Conservation (phyloP, 2,329 filamentous ascomycete genomes). For the Capronia epimyces region DNA sequence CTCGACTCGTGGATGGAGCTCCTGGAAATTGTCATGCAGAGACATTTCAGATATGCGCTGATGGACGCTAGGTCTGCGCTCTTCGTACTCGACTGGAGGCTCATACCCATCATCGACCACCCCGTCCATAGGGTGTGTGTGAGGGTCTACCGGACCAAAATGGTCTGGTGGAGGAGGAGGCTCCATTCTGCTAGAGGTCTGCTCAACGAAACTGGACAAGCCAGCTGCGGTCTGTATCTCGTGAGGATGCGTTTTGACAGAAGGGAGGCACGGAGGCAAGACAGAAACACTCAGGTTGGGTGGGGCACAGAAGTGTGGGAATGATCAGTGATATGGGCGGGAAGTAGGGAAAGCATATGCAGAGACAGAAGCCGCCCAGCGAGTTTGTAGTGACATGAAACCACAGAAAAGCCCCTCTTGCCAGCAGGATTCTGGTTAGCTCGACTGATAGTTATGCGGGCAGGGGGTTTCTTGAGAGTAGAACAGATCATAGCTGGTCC, state of each 20-base stretch:
- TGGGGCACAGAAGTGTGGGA: conserved; percentile 12
- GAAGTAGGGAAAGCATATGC: not conserved
- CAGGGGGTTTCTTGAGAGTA: not conserved
- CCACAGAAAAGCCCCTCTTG: not conserved
- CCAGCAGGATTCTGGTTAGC: not conserved
- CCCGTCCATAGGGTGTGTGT: conserved; percentile 7
- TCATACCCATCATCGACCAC: conserved; percentile 6
- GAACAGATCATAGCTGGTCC: not conserved
- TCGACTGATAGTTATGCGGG: not conserved
- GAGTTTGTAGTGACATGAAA: not conserved
- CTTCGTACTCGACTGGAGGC: conserved; percentile 11
- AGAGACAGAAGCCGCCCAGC: not conserved
- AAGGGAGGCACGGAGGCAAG: not conserved
- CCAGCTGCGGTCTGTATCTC: conserved; percentile 13
- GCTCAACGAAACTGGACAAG: conserved; percentile 17
- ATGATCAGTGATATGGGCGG: conserved; percentile 5
- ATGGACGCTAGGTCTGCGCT: conserved; percentile 17
- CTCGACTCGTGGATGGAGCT: conserved; percentile 11
- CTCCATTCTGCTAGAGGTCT: conserved; percentile 11
- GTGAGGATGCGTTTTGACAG: conserved; percentile 18
- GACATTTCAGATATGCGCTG: conserved; percentile 19
- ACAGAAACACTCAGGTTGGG: conserved; percentile 6
- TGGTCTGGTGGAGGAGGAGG: conserved; percentile 19
- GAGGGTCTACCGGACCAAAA: conserved; percentile 14
- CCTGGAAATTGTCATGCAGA: conserved; percentile 14